Conservation (phyloP, 108 stramenopile genomes). For the Conticribra guillardii region DNA sequence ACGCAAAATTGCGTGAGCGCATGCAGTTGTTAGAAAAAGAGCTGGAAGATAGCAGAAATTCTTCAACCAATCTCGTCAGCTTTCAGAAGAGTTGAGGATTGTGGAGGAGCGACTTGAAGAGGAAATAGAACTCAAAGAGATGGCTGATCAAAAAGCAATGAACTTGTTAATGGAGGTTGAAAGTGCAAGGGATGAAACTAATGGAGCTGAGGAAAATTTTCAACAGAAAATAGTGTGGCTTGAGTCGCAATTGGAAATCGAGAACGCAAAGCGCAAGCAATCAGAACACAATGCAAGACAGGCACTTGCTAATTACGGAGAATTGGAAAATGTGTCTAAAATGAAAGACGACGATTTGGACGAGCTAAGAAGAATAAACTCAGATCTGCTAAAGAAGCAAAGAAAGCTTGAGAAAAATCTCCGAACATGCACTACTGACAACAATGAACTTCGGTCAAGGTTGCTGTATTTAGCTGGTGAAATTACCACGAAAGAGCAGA, state of each 20-base stretch:
- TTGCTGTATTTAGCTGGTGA: conserved; percentile 2
- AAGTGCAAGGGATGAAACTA: neutral
- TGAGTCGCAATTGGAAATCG: conserved; percentile 15
- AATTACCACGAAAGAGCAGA: conserved; percentile 23
- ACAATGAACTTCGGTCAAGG: conserved; percentile 9
- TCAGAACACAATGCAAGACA: conserved; percentile 5
- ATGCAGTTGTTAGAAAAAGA: conserved; percentile 19
- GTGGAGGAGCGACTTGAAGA: conserved; percentile 25
- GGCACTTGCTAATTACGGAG: conserved; percentile 4
- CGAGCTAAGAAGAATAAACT: conserved; percentile 12
- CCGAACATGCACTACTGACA: conserved; percentile 7
- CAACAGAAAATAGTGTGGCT: conserved; percentile 2
- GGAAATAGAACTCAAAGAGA: conserved; percentile 27
- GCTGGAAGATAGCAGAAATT: conserved; percentile 7
- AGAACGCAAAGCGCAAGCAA: neutral
- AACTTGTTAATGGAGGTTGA: conserved; percentile 1
- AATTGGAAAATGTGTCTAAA: conserved; percentile 1
- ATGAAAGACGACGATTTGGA: conserved; percentile 11
- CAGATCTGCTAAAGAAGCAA: conserved; percentile 5
- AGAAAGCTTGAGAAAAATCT: conserved; percentile 6
- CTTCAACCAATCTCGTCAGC: neutral
- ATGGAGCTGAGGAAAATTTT: conserved; percentile 9
- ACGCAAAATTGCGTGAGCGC: neutral
- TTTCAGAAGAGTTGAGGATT: conserved; percentile 2
- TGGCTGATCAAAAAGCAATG: conserved; percentile 6